Evolutionary conservation across 371 early-diverging fungal species (phyloP).

Genomic region (Rhizomucor miehei): DNA sequence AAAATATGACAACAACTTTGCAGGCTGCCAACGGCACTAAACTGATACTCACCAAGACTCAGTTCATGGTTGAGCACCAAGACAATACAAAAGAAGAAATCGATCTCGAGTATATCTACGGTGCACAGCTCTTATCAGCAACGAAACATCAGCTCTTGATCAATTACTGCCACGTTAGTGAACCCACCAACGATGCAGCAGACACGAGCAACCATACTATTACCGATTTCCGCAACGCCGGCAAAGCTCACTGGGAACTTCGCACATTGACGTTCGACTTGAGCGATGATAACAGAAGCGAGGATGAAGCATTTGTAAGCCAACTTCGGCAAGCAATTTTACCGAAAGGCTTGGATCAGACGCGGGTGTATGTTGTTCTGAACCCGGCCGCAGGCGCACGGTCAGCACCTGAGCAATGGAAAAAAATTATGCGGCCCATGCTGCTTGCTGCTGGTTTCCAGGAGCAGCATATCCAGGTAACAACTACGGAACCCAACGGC

Average conservation of each 20-base stretch:
- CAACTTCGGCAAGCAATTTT: conserved; percentile 2
- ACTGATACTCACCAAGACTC: no score
- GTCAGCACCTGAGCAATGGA: conserved; percentile 12
- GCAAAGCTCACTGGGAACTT: conserved; percentile 2
- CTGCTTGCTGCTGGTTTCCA: conserved; percentile 12
- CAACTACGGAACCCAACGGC: conserved; percentile 6
- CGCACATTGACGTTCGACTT: conserved; percentile 1
- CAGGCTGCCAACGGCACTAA: no score
- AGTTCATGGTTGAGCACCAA: background rate
- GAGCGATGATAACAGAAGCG: background rate
- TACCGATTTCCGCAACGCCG: conserved; percentile 9
- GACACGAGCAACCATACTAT: conserved; percentile 3
- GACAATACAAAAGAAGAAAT: background rate
- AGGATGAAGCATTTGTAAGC: conserved; percentile 1
- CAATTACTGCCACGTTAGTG: conserved; percentile 1
- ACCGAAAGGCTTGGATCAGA: background rate
- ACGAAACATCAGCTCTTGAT: background rate
- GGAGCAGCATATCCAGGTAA: conserved; percentile 6
- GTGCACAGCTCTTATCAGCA: background rate
- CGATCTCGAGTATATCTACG: conserved; percentile 7
- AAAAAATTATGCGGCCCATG: conserved; percentile 21
- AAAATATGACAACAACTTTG: no score
- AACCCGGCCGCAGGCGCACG: conserved; percentile 26
- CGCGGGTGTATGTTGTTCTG: conserved; percentile 13
- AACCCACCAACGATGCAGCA: background rate